These are phyloP conservation scores for Cercospora zeae-maydis DNA, from an alignment of 2,329 filamentous ascomycete species.

Conservation along the genomic window DNA sequence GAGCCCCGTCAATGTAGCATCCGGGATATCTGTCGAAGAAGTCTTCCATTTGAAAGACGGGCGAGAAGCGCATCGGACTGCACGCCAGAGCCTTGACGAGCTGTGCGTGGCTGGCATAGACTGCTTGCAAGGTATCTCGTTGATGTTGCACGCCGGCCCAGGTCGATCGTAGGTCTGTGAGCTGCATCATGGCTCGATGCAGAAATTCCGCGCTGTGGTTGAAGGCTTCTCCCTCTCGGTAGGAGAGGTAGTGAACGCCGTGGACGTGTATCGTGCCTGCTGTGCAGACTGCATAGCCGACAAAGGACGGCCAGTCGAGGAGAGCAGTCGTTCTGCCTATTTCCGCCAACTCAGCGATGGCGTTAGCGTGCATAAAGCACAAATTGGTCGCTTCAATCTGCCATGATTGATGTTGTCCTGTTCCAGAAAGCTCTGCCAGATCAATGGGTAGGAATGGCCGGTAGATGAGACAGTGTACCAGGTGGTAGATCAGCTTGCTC, in stretches of 20 bases:
- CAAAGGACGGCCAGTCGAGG: constrained; percentile 81
- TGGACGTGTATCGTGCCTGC: constrained; percentile 87
- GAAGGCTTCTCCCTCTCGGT: constrained; percentile 59
- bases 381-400: constrained; percentile 87
- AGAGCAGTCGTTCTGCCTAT: constrained; percentile 69
- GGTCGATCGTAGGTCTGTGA: constrained; percentile 68
- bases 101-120: constrained; percentile 75
- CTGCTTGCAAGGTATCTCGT: constrained; percentile 69
- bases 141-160: constrained; percentile 81
- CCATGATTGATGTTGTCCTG: constrained; percentile 84
- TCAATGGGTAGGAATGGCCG: constrained; percentile 83
- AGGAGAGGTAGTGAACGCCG: constrained; percentile 70
- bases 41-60: constrained; percentile 79
- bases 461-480: constrained; percentile 83
- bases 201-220: constrained; percentile 67
- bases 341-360: constrained; percentile 77
- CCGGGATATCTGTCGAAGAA: constrained; percentile 82
- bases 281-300: constrained; percentile 81
- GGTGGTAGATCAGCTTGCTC: constrained; percentile 81
- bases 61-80: constrained; percentile 68
- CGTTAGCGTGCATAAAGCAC: constrained; percentile 82
- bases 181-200: constrained; percentile 72
- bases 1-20: constrained; percentile 68
- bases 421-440: constrained; percentile 72
- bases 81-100: constrained; percentile 69